phyloP scores from a whole-genome alignment of 805 yeast species.

The Schizosaccharomyces octosporus region DNA sequence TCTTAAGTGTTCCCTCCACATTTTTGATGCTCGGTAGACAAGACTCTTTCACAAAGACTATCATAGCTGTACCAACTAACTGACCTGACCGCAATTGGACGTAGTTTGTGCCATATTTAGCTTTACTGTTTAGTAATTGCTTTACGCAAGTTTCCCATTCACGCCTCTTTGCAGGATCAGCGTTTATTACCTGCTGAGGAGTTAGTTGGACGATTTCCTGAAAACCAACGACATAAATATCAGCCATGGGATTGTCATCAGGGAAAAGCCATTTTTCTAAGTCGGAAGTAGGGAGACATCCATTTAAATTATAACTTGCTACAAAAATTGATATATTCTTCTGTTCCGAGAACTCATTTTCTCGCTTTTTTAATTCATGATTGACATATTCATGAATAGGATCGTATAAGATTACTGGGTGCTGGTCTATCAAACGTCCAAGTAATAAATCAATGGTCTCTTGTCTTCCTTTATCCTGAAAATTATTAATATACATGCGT shows the following conservation, averaged over 20 bases:
- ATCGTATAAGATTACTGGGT: constrained; percentile 52
- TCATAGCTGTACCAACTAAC: constrained; percentile 63
- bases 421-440: constrained; percentile 55
- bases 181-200: constrained; percentile 70
- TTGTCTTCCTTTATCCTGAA: constrained; percentile 78
- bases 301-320: constrained; percentile 78
- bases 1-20: constrained; percentile 84
- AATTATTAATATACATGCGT: constrained; percentile 83
- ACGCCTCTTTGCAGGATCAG: constrained; percentile 52
- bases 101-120: constrained; percentile 17
- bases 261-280: constrained; percentile 69
- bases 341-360: constrained; percentile 31
- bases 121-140: constrained; percentile 33
- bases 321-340: constrained; percentile 40
- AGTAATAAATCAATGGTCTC: constrained; percentile 65
- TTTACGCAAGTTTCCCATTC: constrained; percentile 57
- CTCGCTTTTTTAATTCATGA: constrained; percentile 26
- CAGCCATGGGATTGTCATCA: constrained; percentile 26
- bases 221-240: constrained; percentile 66
- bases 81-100: constrained; percentile 61
- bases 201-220: constrained; percentile 87
- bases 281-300: constrained; percentile 33
- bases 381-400: constrained; percentile 73
- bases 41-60: constrained; percentile 42
- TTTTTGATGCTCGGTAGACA: constrained; percentile 40